Base-by-base conservation (phyloP, 2,329 filamentous ascomycete species). In the Pyricularia pennisetigena region DNA sequence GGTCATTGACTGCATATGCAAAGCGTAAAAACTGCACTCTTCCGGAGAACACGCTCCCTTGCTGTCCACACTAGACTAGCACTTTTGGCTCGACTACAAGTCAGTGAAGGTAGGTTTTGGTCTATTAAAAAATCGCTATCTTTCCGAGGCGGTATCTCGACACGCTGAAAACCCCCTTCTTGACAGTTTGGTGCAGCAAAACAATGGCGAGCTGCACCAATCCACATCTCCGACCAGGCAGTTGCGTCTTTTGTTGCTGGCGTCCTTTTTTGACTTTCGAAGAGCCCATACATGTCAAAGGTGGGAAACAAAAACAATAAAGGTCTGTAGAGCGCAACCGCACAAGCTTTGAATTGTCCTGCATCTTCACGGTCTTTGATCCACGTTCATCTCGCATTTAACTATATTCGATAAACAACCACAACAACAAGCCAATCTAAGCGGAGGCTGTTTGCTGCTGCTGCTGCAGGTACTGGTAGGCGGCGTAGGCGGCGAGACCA, bases 391-490 rank as follows among this genome's bases (percentile, higher is more conserved):
- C 24, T 23, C 57, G 12, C n/a, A 61, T 26, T 24, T 26, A 24
- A 61, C n/a, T 26, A 12, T n/a, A 68, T 68, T 41, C 28, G 16
- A 57, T 29, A 29, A n/a, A 59, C 35, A 12, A n/a, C 61, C 5
- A 49, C 5, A 24, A 66, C 63, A 16, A 10, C 35, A 64, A 54
- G 20, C 30, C 16, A 29, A 28, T 28, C 69, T 74, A 74, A 68
- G 71, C 71, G 66, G 68, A 68, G 7, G 69, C 70, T 54, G 68
- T 72, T 70, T 76, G 72, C 71, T 78, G 81, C 83, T 41, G 75
- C 78, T 84, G 81, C 83, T 94, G 88, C 74, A 96, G 79, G 83
- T 95, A 97, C 80, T 94, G 90, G 85, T 94, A 97, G 74, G 86
- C 91, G 74, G 86, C 86, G 82, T 92, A 98, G 71, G 92, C 93